phyloP scores from a whole-genome alignment of 768 basidiomycete species.

The Lepiota subincarnata region DNA sequence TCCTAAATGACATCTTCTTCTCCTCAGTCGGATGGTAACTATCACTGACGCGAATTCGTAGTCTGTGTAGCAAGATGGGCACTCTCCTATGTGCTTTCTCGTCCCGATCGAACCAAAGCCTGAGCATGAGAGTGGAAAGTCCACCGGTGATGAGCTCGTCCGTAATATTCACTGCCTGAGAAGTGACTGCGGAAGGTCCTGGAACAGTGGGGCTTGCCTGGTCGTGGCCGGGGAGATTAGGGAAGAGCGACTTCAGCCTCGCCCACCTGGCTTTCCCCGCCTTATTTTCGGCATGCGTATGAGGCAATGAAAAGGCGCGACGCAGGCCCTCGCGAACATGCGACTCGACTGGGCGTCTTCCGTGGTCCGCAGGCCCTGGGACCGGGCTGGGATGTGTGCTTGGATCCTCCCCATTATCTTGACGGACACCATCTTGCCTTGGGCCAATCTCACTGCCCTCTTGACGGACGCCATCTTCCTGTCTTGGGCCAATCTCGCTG shows the following conservation, averaged over 20 bases:
- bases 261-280: constrained; percentile 48
- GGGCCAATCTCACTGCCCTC: background rate
- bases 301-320: constrained; percentile 32
- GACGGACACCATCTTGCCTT: background rate
- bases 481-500: background rate
- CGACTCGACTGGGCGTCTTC: constrained; percentile 3
- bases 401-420: background rate
- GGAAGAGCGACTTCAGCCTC: constrained; percentile 61
- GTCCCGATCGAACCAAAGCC: constrained; percentile 84
- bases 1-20: constrained; percentile 78
- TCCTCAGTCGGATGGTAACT: constrained; percentile 78
- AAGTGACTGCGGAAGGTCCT: constrained; percentile 45
- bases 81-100: constrained; percentile 80
- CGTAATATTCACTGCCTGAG: constrained; percentile 64
- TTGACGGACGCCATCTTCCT: background rate
- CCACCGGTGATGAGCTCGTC: constrained; percentile 82
- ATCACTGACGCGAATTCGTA: constrained; percentile 83
- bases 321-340: constrained; percentile 19
- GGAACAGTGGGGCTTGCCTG: constrained; percentile 21
- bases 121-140: constrained; percentile 72
- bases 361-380: background rate
- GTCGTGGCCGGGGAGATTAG: constrained; percentile 42
- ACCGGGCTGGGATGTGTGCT: background rate
- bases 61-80: constrained; percentile 72
- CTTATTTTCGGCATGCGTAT: constrained; percentile 17